Base-by-base conservation (phyloP, 768 basidiomycete genomes). In the Macrolepiota fuliginosa region DNA sequence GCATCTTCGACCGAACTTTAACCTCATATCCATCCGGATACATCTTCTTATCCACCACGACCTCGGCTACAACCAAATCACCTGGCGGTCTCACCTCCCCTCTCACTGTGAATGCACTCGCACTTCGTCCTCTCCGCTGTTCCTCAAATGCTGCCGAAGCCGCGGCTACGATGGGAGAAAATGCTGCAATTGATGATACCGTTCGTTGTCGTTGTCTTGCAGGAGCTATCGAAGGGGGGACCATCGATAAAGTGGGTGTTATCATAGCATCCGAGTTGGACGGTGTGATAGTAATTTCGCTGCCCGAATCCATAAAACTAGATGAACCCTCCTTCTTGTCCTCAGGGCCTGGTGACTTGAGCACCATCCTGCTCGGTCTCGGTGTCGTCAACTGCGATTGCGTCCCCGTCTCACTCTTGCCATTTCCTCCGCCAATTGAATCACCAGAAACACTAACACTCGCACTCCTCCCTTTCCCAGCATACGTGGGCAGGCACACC, bases 11-110 rank as follows among this genome's bases (percentile, higher is more conserved):
- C 50, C 69, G 68, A 46, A 87, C 68, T 2, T 70, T 63, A 27
- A 91, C 77, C 27, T 81, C 77, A 63, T 92, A 94, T n/a, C 92
- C 92, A 45, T 82, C 80, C 0, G 89, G 84, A 73, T 91, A 94
- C 61, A 91, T 76, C 71, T 89, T 90, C 58, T 90, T 86, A 73
- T 95, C 92, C 27, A 94, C 80, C 27, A 94, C 83, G 32, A 94
- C 69, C 73, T 96, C 94, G 58, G 84, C 84, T 17, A 94, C 84
- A 19, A 94, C 73, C 50, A 94, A 73, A 70, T 96, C 92, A 55
- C 81, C 80, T n/a, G 79, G 74, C 47, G 81, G 78, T 58, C 79
- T 81, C 61, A 88, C 79, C 66, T 87, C 87, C 42, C 85, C 86
- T 53, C 84, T 86, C 50, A 79, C 59, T 2, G 83, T 87, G 67